phyloP scores from a whole-genome alignment of 371 early-diverging fungal species.

The Haplosporangium sp. region DNA sequence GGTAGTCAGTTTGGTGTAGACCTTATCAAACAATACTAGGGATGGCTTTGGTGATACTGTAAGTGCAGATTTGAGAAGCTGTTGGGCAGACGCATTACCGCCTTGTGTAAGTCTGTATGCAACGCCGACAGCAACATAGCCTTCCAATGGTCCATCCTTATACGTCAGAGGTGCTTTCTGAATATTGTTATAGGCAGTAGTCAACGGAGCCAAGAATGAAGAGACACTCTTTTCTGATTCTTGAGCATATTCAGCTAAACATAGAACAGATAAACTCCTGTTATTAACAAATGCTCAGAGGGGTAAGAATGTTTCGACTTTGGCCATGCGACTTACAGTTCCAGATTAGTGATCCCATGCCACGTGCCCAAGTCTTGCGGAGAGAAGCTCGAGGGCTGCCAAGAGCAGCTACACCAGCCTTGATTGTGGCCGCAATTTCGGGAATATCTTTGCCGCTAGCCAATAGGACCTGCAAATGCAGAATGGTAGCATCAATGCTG shows the following conservation, averaged over 20 bases:
- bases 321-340: conserved; percentile 35
- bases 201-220: conserved; percentile 64
- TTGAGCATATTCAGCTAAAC: conserved; percentile 31
- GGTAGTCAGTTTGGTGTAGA: conserved; percentile 78
- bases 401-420: conserved; percentile 67
- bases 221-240: conserved; percentile 47
- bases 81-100: conserved; percentile 41
- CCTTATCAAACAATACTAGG: conserved; percentile 84
- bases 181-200: conserved; percentile 71
- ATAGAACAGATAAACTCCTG: background rate
- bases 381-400: conserved; percentile 66
- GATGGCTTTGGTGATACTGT: conserved; percentile 69
- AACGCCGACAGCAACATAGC: conserved; percentile 72
- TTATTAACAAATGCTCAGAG: background rate
- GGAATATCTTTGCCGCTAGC: conserved; percentile 62
- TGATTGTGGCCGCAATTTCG: conserved; percentile 59
- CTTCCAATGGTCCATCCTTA: conserved; percentile 80
- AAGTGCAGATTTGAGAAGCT: conserved; percentile 49
- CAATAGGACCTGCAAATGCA: conserved; percentile 70
- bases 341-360: conserved; percentile 64
- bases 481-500: conserved; percentile 72
- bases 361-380: conserved; percentile 70
- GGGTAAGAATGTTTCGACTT: background rate
- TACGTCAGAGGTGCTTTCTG: conserved; percentile 72
- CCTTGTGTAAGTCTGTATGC: conserved; percentile 32